These are phyloP conservation scores for Scenedesmus sp. DNA, from an alignment of 163 green algal genomes.

Conservation along the genomic window DNA sequence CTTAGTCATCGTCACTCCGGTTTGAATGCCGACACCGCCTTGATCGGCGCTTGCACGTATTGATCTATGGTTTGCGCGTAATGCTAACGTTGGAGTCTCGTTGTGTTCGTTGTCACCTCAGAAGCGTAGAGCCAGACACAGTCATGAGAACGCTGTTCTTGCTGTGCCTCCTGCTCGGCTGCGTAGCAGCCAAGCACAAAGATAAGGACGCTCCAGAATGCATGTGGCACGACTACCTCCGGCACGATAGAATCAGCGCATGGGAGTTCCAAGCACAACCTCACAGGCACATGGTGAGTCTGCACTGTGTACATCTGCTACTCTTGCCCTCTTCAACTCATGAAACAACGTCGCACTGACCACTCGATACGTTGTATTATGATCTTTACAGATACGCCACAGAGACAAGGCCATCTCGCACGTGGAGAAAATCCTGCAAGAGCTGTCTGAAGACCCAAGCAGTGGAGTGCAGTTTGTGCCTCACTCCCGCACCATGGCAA, in stretches of 20 bases:
- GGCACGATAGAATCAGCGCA: slow-evolving; percentile 18
- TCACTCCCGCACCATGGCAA: slow-evolving; percentile 15
- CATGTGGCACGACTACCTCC: slow-evolving; percentile 46
- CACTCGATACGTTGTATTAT: neutral
- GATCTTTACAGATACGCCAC: slow-evolving; percentile 21
- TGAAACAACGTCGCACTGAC: neutral
- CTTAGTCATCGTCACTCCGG: neutral
- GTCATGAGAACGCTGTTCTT: neutral
- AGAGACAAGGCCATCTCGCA: slow-evolving; percentile 17
- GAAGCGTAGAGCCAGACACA: neutral
- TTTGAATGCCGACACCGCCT: neutral
- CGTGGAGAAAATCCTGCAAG: slow-evolving; percentile 24
- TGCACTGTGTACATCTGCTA: neutral
- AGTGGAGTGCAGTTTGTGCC: slow-evolving; percentile 39
- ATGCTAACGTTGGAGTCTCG: too few species aligned
- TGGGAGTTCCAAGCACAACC: slow-evolving; percentile 52
- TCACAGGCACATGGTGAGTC: slow-evolving; percentile 44
- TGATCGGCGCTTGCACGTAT: too few species aligned
- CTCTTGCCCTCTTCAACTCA: neutral
- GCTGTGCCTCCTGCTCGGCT: neutral
- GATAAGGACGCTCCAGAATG: neutral
- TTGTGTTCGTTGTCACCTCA: neutral
- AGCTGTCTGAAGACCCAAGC: slow-evolving; percentile 18
- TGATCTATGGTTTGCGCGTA: too few species aligned
- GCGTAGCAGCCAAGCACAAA: neutral